phyloP scores from a whole-genome alignment of 768 basidiomycete species.

The Hericium alpestre region DNA sequence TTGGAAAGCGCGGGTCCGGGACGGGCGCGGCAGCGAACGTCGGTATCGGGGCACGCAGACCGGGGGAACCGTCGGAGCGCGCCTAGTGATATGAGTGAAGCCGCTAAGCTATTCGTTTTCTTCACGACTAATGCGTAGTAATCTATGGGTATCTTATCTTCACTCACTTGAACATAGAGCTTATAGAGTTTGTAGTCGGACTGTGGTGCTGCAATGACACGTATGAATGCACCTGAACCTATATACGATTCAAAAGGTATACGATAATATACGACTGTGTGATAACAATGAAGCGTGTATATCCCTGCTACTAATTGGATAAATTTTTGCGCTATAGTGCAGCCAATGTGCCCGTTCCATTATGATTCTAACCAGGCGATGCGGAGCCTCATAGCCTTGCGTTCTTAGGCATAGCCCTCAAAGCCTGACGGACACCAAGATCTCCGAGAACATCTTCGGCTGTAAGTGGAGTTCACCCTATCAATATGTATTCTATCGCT shows the following conservation, averaged over 20 bases:
- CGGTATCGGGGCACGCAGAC: slow-evolving; percentile 4
- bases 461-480: slow-evolving; percentile 12
- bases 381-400: slow-evolving; percentile 36
- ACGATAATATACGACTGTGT: neutral
- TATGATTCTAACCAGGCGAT: neutral
- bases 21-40: slow-evolving; percentile 10
- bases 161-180: too few species aligned
- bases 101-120: neutral
- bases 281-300: neutral
- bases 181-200: too few species aligned
- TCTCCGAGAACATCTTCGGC: slow-evolving; percentile 72
- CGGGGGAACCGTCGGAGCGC: too few species aligned
- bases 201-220: too few species aligned
- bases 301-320: neutral
- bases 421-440: slow-evolving; percentile 72
- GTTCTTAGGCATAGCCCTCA: slow-evolving; percentile 64
- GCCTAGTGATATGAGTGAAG: too few species aligned
- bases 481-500: neutral
- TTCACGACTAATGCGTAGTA: slow-evolving; percentile 1
- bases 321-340: neutral
- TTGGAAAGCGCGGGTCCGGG: slow-evolving; percentile 20
- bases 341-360: neutral
- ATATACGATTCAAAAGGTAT: neutral
- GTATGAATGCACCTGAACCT: neutral
- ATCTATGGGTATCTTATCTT: neutral